Evolutionary conservation across 495 filamentous ascomycete genomes (phyloP).

Genomic region (Aspergillus carlsbadensis): DNA sequence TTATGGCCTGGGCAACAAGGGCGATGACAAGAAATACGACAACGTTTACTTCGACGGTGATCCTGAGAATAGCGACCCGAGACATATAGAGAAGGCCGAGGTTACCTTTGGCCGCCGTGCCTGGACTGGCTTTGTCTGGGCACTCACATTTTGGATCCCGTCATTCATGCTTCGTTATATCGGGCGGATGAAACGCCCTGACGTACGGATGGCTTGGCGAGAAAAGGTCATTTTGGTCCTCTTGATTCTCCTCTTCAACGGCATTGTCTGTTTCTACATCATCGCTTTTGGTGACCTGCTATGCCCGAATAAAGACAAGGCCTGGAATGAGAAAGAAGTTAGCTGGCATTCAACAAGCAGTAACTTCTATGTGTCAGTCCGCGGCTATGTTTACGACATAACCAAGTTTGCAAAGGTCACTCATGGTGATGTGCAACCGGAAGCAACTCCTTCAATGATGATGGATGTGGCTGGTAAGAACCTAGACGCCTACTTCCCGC

Average conservation of each 20-base stretch:
- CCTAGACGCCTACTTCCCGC: slow-evolving; percentile 78
- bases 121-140: slow-evolving; percentile 84
- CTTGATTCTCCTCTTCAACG: slow-evolving; percentile 83
- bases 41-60: slow-evolving; percentile 65
- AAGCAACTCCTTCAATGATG: slow-evolving; percentile 68
- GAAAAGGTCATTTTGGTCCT: slow-evolving; percentile 85
- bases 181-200: slow-evolving; percentile 95
- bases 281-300: slow-evolving; percentile 79
- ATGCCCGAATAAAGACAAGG: slow-evolving; percentile 91
- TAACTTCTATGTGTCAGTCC: slow-evolving; percentile 87
- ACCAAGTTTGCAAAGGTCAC: slow-evolving; percentile 78
- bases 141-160: slow-evolving; percentile 91
- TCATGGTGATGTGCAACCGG: slow-evolving; percentile 67
- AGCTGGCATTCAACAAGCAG: slow-evolving; percentile 63
- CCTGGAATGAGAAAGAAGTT: slow-evolving; percentile 75
- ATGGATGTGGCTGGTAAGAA: slow-evolving; percentile 71
- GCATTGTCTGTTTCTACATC: slow-evolving; percentile 86
- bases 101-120: slow-evolving; percentile 61
- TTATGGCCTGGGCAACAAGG: slow-evolving; percentile 82
- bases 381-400: slow-evolving; percentile 90
- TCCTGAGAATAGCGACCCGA: slow-evolving; percentile 70
- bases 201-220: slow-evolving; percentile 95
- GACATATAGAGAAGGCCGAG: slow-evolving; percentile 69
- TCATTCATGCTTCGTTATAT: slow-evolving; percentile 76
- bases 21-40: slow-evolving; percentile 73